phyloP scores from a whole-genome alignment of 164 flowering plant species.

The Chimonanthus salicifolius region DNA sequence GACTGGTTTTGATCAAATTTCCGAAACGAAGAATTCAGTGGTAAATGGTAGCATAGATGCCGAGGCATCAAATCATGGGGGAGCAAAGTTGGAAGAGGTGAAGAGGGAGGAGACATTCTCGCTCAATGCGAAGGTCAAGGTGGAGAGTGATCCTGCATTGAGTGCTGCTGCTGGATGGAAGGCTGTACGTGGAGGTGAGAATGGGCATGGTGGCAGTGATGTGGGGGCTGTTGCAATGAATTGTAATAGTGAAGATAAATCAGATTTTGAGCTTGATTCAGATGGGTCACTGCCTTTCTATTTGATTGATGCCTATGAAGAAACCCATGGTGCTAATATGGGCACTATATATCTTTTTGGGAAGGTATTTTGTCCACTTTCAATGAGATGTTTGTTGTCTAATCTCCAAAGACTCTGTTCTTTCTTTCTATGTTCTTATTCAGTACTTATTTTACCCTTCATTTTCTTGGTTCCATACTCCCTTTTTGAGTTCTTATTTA shows the following conservation, averaged over 20 bases:
- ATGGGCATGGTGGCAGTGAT: slow-evolving; percentile 18
- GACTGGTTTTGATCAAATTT: slow-evolving; percentile 5
- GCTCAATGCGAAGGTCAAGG: slow-evolving; percentile 69
- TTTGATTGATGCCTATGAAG: slow-evolving; percentile 86
- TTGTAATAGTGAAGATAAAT: slow-evolving; percentile 33
- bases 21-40: slow-evolving; percentile 3
- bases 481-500: background rate
- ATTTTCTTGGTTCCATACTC: background rate
- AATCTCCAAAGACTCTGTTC: no score
- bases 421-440: background rate
- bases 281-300: slow-evolving; percentile 89
- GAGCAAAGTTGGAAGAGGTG: slow-evolving; percentile 27
- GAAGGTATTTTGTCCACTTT: slow-evolving; percentile 46
- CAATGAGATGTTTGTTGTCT: background rate
- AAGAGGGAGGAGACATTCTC: slow-evolving; percentile 24
- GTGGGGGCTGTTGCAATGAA: background rate
- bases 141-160: slow-evolving; percentile 37
- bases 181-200: slow-evolving; percentile 45
- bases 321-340: slow-evolving; percentile 58
- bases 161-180: slow-evolving; percentile 74
- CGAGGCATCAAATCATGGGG: slow-evolving; percentile 8
- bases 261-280: slow-evolving; percentile 54
- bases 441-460: background rate
- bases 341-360: slow-evolving; percentile 92
- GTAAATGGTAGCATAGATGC: slow-evolving; percentile 5